Conservation (phyloP, 805 yeast genomes). For the Blastobotrys robertii region DNA sequence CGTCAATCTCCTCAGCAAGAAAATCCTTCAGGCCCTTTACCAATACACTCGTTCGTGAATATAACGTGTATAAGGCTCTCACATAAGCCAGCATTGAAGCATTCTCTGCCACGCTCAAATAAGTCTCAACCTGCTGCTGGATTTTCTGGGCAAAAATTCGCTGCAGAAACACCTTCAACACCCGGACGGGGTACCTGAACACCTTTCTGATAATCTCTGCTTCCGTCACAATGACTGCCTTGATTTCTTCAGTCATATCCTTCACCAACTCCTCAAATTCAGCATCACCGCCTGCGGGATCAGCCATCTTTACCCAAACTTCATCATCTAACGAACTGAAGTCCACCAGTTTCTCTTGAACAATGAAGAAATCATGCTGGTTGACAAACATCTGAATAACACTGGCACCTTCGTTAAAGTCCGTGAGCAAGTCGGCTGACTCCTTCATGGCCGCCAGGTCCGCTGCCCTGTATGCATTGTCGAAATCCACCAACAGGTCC, state of each 20-base stretch:
- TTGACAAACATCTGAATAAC: conserved; percentile 76
- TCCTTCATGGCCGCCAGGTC: conserved; percentile 66
- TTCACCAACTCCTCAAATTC: conserved; percentile 45
- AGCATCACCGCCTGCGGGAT: conserved; percentile 44
- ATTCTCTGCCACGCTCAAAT: conserved; percentile 52
- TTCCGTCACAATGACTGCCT: conserved; percentile 56
- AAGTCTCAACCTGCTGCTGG: conserved; percentile 36
- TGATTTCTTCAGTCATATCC: conserved; percentile 44
- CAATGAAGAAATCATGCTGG: conserved; percentile 62
- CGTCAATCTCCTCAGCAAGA: conserved; percentile 24
- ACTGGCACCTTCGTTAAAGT: conserved; percentile 75
- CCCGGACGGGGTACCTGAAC: conserved; percentile 58
- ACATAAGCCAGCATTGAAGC: conserved; percentile 59
- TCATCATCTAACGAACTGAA: conserved; percentile 23
- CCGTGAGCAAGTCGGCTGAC: conserved; percentile 59
- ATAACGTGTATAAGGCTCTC: conserved; percentile 62
- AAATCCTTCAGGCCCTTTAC: conserved; percentile 58
- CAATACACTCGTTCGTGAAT: conserved; percentile 46
- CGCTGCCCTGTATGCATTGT: conserved; percentile 59
- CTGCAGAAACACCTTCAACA: conserved; percentile 59
- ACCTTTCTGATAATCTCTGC: conserved; percentile 64
- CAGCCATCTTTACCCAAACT: conserved; percentile 49
- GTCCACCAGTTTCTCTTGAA: conserved; percentile 34
- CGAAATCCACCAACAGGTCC: conserved; percentile 58
- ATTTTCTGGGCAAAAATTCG: conserved; percentile 65